A percentile compares a stretch with the other conserved stretches of the same genome.
Evolutionary conservation across 169 alveolate genomes (phyloP).

Genomic region (Besnoitia besnoiti): DNA sequence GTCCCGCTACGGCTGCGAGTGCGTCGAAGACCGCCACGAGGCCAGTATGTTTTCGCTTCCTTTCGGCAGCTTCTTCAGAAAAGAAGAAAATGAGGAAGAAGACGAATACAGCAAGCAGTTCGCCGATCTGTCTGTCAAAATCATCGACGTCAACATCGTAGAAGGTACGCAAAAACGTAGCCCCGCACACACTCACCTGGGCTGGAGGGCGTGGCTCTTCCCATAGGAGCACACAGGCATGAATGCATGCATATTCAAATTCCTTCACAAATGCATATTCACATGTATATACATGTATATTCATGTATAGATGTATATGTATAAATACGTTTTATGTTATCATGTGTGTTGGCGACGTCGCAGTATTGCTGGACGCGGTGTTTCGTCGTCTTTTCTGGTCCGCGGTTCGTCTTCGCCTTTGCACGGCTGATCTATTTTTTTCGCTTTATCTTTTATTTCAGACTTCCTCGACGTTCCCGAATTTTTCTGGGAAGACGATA

Average conservation of each 20-base stretch:
- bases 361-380: too few species aligned
- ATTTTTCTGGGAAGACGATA: conserved; percentile 56
- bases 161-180: conserved; percentile 40
- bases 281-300: background rate
- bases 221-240: background rate
- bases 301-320: background rate
- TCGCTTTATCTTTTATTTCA: background rate
- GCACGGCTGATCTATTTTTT: background rate
- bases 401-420: background rate
- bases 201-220: background rate
- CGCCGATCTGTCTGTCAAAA: conserved; percentile 24
- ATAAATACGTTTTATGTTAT: background rate
- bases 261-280: background rate
- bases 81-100: background rate
- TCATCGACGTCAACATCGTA: conserved; percentile 50
- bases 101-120: conserved; percentile 33
- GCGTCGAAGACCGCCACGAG: background rate
- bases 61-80: background rate
- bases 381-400: too few species aligned
- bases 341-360: background rate
- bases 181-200: too few species aligned
- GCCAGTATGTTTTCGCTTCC: background rate
- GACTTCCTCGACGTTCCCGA: conserved; percentile 56
- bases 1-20: conserved; percentile 39
- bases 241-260: conserved; percentile 9